phyloP scores from a whole-genome alignment of 2,329 filamentous ascomycete genomes.

The Fusarium subglutinans region DNA sequence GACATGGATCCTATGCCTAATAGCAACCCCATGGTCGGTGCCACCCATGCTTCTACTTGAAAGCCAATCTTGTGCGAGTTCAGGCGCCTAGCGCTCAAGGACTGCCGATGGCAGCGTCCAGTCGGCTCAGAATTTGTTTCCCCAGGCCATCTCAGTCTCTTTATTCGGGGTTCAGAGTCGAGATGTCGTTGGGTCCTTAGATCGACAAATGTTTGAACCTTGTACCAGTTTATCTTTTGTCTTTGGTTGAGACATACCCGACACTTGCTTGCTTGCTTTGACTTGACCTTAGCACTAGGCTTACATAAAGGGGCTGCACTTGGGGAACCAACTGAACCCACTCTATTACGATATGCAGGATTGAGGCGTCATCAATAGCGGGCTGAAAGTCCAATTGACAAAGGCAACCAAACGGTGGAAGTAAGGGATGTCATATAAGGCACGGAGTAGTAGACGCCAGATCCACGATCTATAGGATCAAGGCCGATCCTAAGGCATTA shows the following conservation, averaged over 20 bases:
- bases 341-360: conserved; percentile 18
- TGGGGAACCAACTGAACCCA: not conserved
- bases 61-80: conserved; percentile 15
- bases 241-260: not conserved
- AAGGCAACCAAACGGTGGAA: not conserved
- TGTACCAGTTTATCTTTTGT: not conserved
- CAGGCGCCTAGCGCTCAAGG: conserved; percentile 32
- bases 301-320: conserved; percentile 15
- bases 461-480: not conserved
- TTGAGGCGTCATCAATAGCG: conserved; percentile 12
- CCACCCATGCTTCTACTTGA: conserved; percentile 36
- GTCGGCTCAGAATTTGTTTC: not conserved
- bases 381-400: not conserved
- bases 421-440: conserved; percentile 8
- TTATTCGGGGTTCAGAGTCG: not conserved
- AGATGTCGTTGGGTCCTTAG: not conserved
- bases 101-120: conserved; percentile 34
- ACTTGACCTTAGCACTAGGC: not conserved
- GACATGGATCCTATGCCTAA: conserved; percentile 34
- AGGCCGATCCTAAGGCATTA: not conserved
- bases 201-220: not conserved
- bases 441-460: not conserved
- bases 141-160: not conserved
- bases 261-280: not conserved
- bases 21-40: conserved; percentile 43